These are phyloP conservation scores for Symbiodinium natans DNA, from an alignment of 73 alveolate species.

Conservation along the genomic window DNA sequence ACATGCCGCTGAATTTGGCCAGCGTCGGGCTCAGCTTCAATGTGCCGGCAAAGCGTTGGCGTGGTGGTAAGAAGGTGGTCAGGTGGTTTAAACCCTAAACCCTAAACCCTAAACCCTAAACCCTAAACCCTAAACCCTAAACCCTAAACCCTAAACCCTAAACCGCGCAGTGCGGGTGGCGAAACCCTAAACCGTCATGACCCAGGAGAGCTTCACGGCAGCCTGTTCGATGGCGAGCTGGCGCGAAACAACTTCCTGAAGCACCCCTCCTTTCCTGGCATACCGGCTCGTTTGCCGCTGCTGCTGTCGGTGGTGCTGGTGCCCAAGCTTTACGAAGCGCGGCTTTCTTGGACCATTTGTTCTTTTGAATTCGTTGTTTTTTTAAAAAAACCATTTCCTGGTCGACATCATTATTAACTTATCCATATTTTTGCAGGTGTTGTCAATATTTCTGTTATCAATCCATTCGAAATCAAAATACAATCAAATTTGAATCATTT, in stretches of 20 bases:
- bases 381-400: no score
- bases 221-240: background rate
- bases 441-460: no score
- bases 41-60: background rate
- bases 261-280: background rate
- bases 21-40: background rate
- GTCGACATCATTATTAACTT: no score
- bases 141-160: no score
- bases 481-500: no score
- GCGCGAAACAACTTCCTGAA: background rate
- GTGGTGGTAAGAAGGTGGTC: background rate
- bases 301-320: conserved; percentile 13
- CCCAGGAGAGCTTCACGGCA: background rate
- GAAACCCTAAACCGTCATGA: background rate
- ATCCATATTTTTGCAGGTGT: no score
- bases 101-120: background rate
- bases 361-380: no score
- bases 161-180: no score
- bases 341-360: no score
- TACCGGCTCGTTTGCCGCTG: conserved; percentile 8
- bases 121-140: no score
- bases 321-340: background rate
- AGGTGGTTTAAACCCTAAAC: background rate
- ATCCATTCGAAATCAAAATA: no score
- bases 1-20: background rate